Evolutionary conservation across 2,329 filamentous ascomycete species (phyloP), one percentile per base, ranked within the genome.

Genomic region (Penicillium sp.): DNA sequence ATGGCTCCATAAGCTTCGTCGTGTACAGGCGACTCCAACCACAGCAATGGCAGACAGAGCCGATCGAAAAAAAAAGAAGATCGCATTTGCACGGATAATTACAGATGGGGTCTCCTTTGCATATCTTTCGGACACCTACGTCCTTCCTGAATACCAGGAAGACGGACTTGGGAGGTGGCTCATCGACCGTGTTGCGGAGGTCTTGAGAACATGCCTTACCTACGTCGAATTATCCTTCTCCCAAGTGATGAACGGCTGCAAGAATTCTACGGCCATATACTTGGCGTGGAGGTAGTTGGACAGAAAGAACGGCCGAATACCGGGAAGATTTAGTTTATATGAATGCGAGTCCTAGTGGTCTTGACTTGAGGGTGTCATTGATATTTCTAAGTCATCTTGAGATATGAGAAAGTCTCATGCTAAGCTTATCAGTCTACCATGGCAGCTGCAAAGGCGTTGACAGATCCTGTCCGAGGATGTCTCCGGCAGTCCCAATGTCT

Each of bases 71-170:
- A 8, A 45, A 8, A 63, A 66, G n/a, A 71, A 76, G 57, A 72
- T 86, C 42, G 83, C 82, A 0, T 75, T 84, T 48, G 78, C 77
- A 1, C 76, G 86, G 29, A 66, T 87, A n/a, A 72, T 89, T 44
- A 89, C 86, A 7, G 87, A 89, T 67, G 78, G 80, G 59, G 77
- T 82, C 41, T 86, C 84, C 0, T 81, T 88, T 58, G 83, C 79
- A 29, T 89, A 87, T 59, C 68, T 86, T 33, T 85, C 84, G 24
- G 86, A 88, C 60, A 81, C 88, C 18, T 88, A 85, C 65, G 73
- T 88, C 20, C 65, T 81, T 2, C 73, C 78, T 0, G 74, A 78
- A 33, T 80, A 82, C 59, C 83, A 85, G 62, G 77, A 79, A 4
- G 72, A 75, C 8, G 84, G 86, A 0, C 72, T 89, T 1, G 86